phyloP scores from a whole-genome alignment of 75 land plant species.

The Chamaecyparis obtusa region DNA sequence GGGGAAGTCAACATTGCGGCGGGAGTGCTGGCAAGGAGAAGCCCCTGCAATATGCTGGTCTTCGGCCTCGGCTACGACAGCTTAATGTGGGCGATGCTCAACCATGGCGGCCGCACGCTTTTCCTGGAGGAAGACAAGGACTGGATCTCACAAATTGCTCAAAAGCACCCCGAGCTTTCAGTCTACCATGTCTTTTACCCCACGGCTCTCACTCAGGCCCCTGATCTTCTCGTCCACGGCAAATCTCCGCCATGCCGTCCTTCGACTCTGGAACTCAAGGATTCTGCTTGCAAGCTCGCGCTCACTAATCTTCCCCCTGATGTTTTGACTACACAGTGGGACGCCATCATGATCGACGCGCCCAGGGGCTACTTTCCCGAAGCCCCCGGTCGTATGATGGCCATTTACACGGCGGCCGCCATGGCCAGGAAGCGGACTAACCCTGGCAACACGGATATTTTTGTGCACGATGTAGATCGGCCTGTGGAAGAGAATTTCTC shows the following conservation, averaged over 20 bases:
- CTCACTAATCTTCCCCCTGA: slow-evolving; percentile 49
- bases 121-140: slow-evolving; percentile 70
- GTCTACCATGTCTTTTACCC: slow-evolving; percentile 42
- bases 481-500: slow-evolving; percentile 56
- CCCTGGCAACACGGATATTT: slow-evolving; percentile 58
- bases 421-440: slow-evolving; percentile 52
- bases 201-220: slow-evolving; percentile 44
- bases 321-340: slow-evolving; percentile 59
- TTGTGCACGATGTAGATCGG: slow-evolving; percentile 73
- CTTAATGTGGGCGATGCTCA: slow-evolving; percentile 65
- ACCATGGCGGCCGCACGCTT: slow-evolving; percentile 68
- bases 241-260: slow-evolving; percentile 23
- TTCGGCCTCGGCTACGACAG: slow-evolving; percentile 79
- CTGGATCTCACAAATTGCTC: slow-evolving; percentile 40
- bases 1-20: slow-evolving; percentile 50
- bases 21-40: slow-evolving; percentile 31
- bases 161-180: slow-evolving; percentile 28
- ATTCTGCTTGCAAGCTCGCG: slow-evolving; percentile 47
- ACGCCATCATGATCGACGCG: slow-evolving; percentile 81
- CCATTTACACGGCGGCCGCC: slow-evolving; percentile 70
- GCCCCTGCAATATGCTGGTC: slow-evolving; percentile 81
- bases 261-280: slow-evolving; percentile 19
- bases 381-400: slow-evolving; percentile 76
- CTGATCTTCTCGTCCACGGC: slow-evolving; percentile 37
- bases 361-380: slow-evolving; percentile 61